A percentile compares a stretch with the other conserved stretches of the same genome.
Conservation (phyloP, 2,329 filamentous ascomycete genomes). For the Talaromyces albobiverticillius region DNA sequence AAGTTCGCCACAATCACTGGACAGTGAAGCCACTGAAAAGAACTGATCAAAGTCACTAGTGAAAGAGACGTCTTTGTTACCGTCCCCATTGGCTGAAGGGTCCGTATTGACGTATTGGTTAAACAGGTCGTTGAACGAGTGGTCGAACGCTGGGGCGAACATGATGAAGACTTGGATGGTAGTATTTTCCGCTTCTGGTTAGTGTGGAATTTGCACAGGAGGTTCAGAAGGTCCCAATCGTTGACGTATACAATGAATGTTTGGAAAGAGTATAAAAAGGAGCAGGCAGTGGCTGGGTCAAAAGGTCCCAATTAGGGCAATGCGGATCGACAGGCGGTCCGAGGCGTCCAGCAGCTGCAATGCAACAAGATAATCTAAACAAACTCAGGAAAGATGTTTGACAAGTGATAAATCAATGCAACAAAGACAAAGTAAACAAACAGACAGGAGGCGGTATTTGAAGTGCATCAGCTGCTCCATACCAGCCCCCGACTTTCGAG, state of each 20-base stretch:
- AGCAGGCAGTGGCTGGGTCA: conserved; percentile 22
- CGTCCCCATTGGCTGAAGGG: conserved; percentile 45
- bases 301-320: conserved; percentile 11
- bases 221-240: conserved; percentile 21
- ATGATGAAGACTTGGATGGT: conserved; percentile 45
- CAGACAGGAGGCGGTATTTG: conserved; percentile 37
- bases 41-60: conserved; percentile 51
- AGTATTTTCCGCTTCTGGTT: conserved; percentile 45
- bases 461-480: conserved; percentile 24
- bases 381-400: conserved; percentile 30
- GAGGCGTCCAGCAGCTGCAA: neutral
- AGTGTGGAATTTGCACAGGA: conserved; percentile 20
- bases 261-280: conserved; percentile 21
- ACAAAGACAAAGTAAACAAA: conserved; percentile 44
- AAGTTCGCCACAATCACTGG: conserved; percentile 51
- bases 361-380: conserved; percentile 13
- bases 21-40: conserved; percentile 50
- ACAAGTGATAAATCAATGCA: conserved; percentile 30
- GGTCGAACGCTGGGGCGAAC: conserved; percentile 47
- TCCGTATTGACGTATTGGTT: conserved; percentile 62
- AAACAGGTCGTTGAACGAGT: conserved; percentile 61
- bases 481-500: conserved; percentile 36
- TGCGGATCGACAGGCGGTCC: neutral
- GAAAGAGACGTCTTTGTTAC: conserved; percentile 48
- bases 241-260: conserved; percentile 29